Conservation (phyloP, 306 rosid genomes). For the Dalbergia cochinchinensis region DNA sequence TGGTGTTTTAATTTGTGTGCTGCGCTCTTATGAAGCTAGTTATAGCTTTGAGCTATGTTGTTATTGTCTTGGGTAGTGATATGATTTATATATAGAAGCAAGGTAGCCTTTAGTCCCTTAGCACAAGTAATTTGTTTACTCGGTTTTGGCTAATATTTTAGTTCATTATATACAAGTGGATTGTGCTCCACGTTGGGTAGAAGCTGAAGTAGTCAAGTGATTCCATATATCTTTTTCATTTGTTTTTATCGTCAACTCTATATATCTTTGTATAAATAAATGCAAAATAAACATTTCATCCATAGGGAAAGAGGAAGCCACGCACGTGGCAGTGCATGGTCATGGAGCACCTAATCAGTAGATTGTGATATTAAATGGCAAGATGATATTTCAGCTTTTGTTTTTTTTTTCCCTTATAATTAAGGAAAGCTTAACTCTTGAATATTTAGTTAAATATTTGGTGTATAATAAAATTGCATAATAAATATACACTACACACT, state of each 20-base stretch:
- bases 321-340: not conserved
- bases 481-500: too few species aligned
- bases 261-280: not conserved
- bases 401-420: too few species aligned
- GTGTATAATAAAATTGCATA: too few species aligned
- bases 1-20: not conserved
- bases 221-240: not conserved
- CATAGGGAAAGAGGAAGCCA: not conserved
- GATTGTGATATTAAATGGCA: too few species aligned
- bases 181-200: not conserved
- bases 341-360: too few species aligned
- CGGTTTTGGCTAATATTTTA: conserved; percentile 7
- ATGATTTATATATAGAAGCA: conserved; percentile 39
- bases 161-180: conserved; percentile 16
- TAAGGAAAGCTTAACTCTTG: too few species aligned
- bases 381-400: too few species aligned
- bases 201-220: not conserved
- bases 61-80: not conserved
- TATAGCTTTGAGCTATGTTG: not conserved
- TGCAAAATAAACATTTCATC: not conserved
- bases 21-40: not conserved
- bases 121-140: not conserved
- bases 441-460: too few species aligned
- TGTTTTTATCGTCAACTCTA: too few species aligned
- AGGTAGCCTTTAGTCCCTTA: not conserved